Base-by-base conservation (phyloP, 1,284 basidiomycete species). In the Ustilago shanxiensis region DNA sequence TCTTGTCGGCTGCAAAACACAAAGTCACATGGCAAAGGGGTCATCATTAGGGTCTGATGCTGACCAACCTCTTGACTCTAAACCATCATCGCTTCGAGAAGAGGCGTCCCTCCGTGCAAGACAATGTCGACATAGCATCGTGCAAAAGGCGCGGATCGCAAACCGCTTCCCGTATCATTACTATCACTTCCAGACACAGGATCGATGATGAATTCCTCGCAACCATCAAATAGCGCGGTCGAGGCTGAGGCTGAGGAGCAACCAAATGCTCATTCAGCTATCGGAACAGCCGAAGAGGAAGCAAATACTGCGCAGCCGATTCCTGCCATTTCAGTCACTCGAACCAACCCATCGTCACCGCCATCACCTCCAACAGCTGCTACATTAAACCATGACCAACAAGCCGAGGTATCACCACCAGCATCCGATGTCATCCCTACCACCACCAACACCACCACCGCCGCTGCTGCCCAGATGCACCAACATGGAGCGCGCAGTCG, bases 281-380 rank as follows among this genome's bases (percentile, higher is more conserved):
- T 14, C 41, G 31, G 18, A 24, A 20, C 41, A 8, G 47, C n/a
- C 14, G 39, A 45, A 26, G 45, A 24, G 11, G 35, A 28, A 16
- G 49, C 63, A 49, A 45, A 54, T 44, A 35, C 56, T 22, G 20
- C 28, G 14, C 2, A 49, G 16, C n/a, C 50, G 1, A 24, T 63
- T 1, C 62, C 58, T n/a, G 54, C 59, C 54, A 65, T 71, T 45
- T 47, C 63, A 26, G 54, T 71, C 49, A 62, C 68, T 5, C 57
- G 26, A 10, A 58, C 52, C 35, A 13, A 0, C 1, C 33, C 54
- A 28, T 41, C 39, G 18, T 14, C 33, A 20, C 26, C 47, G 24
- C 8, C 37, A 28, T 39, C 67, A 11, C 39, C 61, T 22, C 52
- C 52, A 5, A n/a, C 52, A 29, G 55, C 45, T 51, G 58, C 22